phyloP scores from a whole-genome alignment of 2,329 filamentous ascomycete genomes.

The Alternaria atra region DNA sequence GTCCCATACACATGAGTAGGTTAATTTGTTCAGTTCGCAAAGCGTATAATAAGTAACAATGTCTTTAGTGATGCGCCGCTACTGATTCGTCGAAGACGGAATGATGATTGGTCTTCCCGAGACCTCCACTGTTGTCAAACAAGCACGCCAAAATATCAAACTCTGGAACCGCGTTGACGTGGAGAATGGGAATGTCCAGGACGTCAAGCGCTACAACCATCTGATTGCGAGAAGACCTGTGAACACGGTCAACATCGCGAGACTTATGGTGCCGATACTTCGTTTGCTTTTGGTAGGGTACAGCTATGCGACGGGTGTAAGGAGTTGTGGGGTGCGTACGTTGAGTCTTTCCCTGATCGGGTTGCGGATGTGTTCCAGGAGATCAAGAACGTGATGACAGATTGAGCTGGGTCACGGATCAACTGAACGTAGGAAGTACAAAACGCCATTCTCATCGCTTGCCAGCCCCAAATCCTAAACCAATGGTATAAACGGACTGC shows the following conservation, averaged over 20 bases:
- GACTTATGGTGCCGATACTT: not conserved
- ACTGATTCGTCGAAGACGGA: conserved; percentile 15
- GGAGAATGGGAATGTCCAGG: not conserved
- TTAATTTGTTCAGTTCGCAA: too few relatives aligned
- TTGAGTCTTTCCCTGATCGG: not conserved
- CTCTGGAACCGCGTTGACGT: conserved; percentile 5
- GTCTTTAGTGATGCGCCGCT: conserved; percentile 11
- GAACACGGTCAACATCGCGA: not conserved
- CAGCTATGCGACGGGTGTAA: not conserved
- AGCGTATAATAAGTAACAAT: too few relatives aligned
- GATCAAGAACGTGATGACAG: not conserved
- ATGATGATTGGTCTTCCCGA: conserved; percentile 5
- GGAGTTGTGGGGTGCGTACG: not conserved
- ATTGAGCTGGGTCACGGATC: not conserved
- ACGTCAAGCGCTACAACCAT: too few relatives aligned
- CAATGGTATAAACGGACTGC: too few relatives aligned
- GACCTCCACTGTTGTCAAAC: not conserved
- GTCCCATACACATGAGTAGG: conserved; percentile 11
- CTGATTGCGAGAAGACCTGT: not conserved
- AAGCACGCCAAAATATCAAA: not conserved
- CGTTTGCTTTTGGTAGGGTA: not conserved
- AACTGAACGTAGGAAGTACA: not conserved
- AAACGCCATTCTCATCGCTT: not conserved
- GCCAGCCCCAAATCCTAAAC: not conserved
- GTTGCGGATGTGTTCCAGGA: conserved; percentile 2